Base-by-base conservation (phyloP, 2,329 filamentous ascomycete genomes). In the Aschersonia sp. region DNA sequence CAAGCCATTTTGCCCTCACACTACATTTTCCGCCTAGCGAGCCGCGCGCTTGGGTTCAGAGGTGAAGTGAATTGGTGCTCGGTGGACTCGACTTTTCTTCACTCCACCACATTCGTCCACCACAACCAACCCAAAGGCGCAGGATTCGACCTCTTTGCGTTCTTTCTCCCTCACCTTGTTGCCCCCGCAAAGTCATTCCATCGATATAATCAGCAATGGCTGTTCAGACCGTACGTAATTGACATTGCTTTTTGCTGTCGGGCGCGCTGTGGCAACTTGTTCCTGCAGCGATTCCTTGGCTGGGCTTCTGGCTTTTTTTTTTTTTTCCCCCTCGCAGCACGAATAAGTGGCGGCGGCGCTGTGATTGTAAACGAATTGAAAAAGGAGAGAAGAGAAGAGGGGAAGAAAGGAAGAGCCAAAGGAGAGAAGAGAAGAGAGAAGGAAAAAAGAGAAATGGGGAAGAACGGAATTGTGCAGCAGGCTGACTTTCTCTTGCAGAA, bases 191-290 rank as follows among this genome's bases (percentile, higher is more conserved):
- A 69, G 32, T 41, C 32, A 40, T 42, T 43, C 43, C 22, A 22
- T 22, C 22, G 2, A 52, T 47, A 14, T 32, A 60, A 52, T 50
- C 53, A 55, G 71, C 75, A 85, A 95, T 95, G 87, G 84, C 83
- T 81, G 78, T 83, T 71, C 76, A 76, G 72, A 77, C 83, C 74
- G 89, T 95, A 95, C 73, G 88, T 94, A 79, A 70, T 66, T 70
- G 67, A 72, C 77, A 84, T 69, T 95, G 94, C 95, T 88, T 88
- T 95, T 85, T 95, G 88, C 88, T 95, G 87, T 85, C 86, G 79
- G 81, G 45, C 43, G 49, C 49, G 41, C n/a, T 42, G 12, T 42
- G 7, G 40, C 22, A 8, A 8, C 11, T n/a, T 29, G 40, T 22
- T 22, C 22, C 22, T 22, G 22, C 22, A 22, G 22, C 22, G 22